Evolutionary conservation across 2,329 filamentous ascomycete species (phyloP), one percentile per base, ranked within the genome.

Genomic region (Dactylellina haptotyla): DNA sequence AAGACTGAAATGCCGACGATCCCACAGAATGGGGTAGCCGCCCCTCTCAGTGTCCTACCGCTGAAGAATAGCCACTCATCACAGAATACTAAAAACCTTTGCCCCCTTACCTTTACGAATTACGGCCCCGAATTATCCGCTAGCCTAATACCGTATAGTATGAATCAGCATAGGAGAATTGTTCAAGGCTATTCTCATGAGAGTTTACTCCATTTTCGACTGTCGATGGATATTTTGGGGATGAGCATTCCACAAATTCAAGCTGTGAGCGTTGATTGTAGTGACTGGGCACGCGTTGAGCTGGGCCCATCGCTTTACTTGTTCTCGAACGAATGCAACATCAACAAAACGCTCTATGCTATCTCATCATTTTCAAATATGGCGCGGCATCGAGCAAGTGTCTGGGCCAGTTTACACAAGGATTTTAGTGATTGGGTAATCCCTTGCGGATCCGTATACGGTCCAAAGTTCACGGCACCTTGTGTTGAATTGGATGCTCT

Each of bases 181-280:
- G 16, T 72, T 16, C 59, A 61, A 26, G 67, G 59, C 8, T 65
- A 54, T 53, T 65, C 59, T 25, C 53, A 72, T 23, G 53, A 72
- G 12, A 65, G 41, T 18, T 30, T 72, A 14, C 51, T 72, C 14
- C 59, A 72, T 54, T 72, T 72, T 18, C 62, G 43, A 48, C 25
- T 45, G 10, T 14, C 26, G 10, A n/a, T 72, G 18, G 37, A 51
- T 45, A 39, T 26, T 9, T 6, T 26, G 28, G n/a, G 28, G 10
- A 4, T 59, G 53, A 14, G 26, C 43, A 14, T 14, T 72, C 18
- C 16, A 58, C n/a, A 14, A 23, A n/a, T 25, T 72, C 10, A 46
- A 56, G 6, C 14, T 72, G n/a, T n/a, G n/a, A n/a, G n/a, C n/a
- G n/a, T n/a, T 2, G 67, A 72, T 41, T 65, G 39, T 39, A 72